Evolutionary conservation across 1,139 yeast species (phyloP).

Genomic region (Debaryomyces subglobosus): DNA sequence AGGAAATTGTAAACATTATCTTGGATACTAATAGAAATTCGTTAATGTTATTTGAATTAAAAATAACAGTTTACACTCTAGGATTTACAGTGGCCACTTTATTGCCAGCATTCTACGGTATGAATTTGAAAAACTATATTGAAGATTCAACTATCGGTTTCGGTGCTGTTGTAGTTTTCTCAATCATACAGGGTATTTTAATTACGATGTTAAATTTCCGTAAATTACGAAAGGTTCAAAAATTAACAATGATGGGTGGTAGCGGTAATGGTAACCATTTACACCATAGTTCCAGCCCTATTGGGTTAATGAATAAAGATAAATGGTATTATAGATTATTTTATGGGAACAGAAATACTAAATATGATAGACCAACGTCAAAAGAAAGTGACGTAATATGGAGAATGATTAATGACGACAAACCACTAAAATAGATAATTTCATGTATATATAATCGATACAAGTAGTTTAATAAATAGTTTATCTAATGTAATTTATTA

Average conservation of each 20-base stretch:
- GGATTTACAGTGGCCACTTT: constrained; percentile 77
- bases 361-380: constrained; percentile 39
- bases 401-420: constrained; percentile 74
- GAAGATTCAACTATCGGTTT: constrained; percentile 78
- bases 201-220: constrained; percentile 49
- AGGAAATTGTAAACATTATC: constrained; percentile 93
- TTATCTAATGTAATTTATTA: neutral
- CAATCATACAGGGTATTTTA: constrained; percentile 48
- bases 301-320: constrained; percentile 11
- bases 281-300: constrained; percentile 4
- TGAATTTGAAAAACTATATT: constrained; percentile 88
- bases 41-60: constrained; percentile 83
- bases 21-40: constrained; percentile 94
- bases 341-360: constrained; percentile 33
- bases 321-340: constrained; percentile 28
- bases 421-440: constrained; percentile 24
- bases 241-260: constrained; percentile 62
- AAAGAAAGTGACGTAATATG: constrained; percentile 65
- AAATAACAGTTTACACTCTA: constrained; percentile 81
- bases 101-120: constrained; percentile 79
- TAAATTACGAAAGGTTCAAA: constrained; percentile 58
- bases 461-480: neutral
- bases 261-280: constrained; percentile 1
- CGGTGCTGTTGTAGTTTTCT: constrained; percentile 55
- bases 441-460: constrained; percentile 8